Base-by-base conservation (phyloP, 2,329 filamentous ascomycete genomes). In the Ambrosiella xylebori region DNA sequence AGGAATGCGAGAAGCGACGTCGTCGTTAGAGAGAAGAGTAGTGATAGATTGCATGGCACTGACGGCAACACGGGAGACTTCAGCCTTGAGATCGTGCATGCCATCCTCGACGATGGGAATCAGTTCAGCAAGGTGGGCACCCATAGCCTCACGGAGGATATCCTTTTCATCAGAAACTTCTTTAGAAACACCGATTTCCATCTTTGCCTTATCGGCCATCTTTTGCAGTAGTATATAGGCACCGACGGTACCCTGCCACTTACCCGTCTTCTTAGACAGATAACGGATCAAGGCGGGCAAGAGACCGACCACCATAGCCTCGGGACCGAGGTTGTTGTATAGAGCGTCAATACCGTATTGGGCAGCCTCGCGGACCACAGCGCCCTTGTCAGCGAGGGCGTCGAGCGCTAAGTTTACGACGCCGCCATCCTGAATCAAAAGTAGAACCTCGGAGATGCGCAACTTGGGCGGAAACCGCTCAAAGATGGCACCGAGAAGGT, bases 231-330 rank as follows among this genome's bases (percentile, higher is more conserved):
- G 71, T 69, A 85, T 82, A 67, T 85, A 85, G 51, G 88, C 93
- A 61, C 86, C 90, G 57, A 96, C 87, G 13, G 87, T 88, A 61
- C 93, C 93, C 73, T 98, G 93, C 93, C 93, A 98, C 73, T 98
- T 98, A 63, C 88, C 90, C 13, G 88, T 86, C 66, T 81, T 82
- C 72, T 88, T 94, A 67, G 76, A 76, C 37, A 98, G 76, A 69
- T 97, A 97, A 56, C 77, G 71, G 62, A 76, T 72, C 45, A 98
- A 74, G 13, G 81, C 78, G 2, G 93, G 89, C 56, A 98, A 75
- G 47, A 98, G 78, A 17, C 86, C 90, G 62, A 81, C 79, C 56
- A 95, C 85, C 66, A 95, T 80, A 54, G 87, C 83, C 74, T 97
- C 93, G 58, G 88, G 74, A 67, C 80, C 83, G 62, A 98, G 74